A percentile compares a stretch with the other conserved stretches of the same genome.
These are phyloP conservation scores for Venturia pyrina DNA, from an alignment of 2,329 filamentous ascomycete genomes.

Conservation along the genomic window DNA sequence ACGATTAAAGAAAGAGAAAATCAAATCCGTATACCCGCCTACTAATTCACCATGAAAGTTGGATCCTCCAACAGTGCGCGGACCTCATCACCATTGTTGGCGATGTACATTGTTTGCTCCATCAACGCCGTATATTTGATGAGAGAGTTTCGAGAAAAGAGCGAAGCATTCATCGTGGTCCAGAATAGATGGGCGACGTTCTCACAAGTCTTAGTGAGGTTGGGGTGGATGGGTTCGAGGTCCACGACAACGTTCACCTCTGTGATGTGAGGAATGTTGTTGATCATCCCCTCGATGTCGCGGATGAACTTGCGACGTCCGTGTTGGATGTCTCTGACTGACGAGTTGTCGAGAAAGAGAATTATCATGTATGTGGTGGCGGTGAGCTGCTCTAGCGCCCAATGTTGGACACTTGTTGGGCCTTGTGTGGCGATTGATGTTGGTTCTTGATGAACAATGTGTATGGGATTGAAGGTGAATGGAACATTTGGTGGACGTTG, in stretches of 20 bases:
- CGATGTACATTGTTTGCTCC: background rate
- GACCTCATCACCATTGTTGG: background rate
- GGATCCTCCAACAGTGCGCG: background rate
- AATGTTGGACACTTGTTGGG: background rate
- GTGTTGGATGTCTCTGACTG: background rate
- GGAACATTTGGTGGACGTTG: background rate
- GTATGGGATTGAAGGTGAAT: background rate
- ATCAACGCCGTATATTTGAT: background rate
- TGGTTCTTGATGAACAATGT: background rate
- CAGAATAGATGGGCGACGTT: background rate
- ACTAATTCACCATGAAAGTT: background rate
- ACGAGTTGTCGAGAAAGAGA: background rate
- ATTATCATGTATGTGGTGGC: background rate
- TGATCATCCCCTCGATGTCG: background rate
- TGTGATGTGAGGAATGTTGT: background rate
- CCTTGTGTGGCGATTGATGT: background rate
- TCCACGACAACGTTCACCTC: background rate
- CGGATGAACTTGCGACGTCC: background rate
- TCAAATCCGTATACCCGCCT: background rate
- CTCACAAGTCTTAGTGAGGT: background rate
- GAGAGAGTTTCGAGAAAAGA: background rate
- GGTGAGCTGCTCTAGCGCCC: background rate
- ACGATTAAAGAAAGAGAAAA: background rate
- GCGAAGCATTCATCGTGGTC: background rate
- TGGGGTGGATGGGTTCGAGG: background rate